Evolutionary conservation across 2,329 filamentous ascomycete species (phyloP).

Genomic region (Alternaria brassicicola): DNA sequence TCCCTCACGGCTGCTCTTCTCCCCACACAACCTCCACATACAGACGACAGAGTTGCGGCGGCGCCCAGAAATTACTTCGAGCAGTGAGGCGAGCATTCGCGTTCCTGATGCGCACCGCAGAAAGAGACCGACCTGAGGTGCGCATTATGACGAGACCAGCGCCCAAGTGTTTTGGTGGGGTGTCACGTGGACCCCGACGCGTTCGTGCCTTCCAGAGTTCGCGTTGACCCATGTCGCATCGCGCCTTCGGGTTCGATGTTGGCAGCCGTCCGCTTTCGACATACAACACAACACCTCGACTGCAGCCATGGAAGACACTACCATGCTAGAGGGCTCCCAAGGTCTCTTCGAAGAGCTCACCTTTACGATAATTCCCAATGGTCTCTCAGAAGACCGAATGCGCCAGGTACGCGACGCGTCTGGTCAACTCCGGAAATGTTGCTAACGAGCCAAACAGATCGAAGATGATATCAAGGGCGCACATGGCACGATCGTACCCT

Average conservation of each 20-base stretch:
- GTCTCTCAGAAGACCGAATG: conserved; percentile 38
- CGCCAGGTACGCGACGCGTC: conserved; percentile 39
- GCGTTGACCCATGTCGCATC: conserved; percentile 10
- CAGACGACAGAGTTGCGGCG: neutral
- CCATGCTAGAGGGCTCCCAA: conserved; percentile 38
- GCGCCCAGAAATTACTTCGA: neutral
- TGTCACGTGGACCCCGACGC: conserved; percentile 24
- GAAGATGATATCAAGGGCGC: conserved; percentile 54
- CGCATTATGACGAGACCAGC: neutral
- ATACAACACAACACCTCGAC: conserved; percentile 6
- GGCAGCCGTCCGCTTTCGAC: neutral
- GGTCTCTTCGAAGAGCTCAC: conserved; percentile 48
- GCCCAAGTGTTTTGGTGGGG: conserved; percentile 13
- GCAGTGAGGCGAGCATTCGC: too few species aligned
- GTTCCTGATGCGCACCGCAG: neutral
- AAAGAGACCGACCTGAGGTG: neutral
- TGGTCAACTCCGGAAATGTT: neutral
- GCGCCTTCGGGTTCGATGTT: conserved; percentile 11
- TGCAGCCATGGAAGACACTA: conserved; percentile 42
- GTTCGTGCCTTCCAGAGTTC: conserved; percentile 10
- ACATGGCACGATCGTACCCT: conserved; percentile 56
- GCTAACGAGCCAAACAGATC: conserved; percentile 49
- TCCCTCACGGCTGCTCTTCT: conserved; percentile 17
- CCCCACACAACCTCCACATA: neutral
- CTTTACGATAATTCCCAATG: conserved; percentile 54